Base-by-base conservation (phyloP, 371 early-diverging fungal genomes). In the Phascolomyces articulosus region DNA sequence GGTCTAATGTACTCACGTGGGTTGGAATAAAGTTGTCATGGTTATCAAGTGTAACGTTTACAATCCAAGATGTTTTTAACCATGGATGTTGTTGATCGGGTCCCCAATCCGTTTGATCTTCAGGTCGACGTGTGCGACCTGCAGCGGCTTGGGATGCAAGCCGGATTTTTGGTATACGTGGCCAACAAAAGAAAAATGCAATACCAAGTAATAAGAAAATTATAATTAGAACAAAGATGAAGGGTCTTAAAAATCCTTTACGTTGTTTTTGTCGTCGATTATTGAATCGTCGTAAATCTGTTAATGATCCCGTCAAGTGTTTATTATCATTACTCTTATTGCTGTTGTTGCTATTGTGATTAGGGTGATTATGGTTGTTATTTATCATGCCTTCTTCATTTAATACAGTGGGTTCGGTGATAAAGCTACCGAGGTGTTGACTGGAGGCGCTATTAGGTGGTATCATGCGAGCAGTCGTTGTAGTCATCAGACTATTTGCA, bases 1-100 rank as follows among this genome's bases (percentile, higher is more conserved):
- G 51, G 3, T 62, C 66, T 0, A 72, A 44, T 1, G 60, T 40
- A 4, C 31, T 68, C 48, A 74, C 41, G 48, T 60, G 74, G 2
- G 74, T 74, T 2, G 74, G 70, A 11, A 70, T 66, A 60, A 71
- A 74, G 54, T 74, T 74, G 4, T 65, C 65, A n/a, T 59, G 58
- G 16, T 74, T 74, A 23, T 70, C 68, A 16, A 74, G 64, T 15
- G 74, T 74, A 13, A 70, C 68, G 61, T 74, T 74, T 15, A 74
- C 66, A 9, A 58, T 63, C 74, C 74, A 74, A 2, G 64, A 55
- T 9, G 74, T 63, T 9, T 55, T 66, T 3, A 71, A 38, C 27
- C 59, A 65, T 4, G 67, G 55, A 24, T 62, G 74, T 27, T 69
- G 60, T 15, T 55, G 60, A 40, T 71, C 58, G 0, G 64, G 67